Evolutionary conservation across 2,329 filamentous ascomycete species (phyloP).

Genomic region (Fusarium sacchari): DNA sequence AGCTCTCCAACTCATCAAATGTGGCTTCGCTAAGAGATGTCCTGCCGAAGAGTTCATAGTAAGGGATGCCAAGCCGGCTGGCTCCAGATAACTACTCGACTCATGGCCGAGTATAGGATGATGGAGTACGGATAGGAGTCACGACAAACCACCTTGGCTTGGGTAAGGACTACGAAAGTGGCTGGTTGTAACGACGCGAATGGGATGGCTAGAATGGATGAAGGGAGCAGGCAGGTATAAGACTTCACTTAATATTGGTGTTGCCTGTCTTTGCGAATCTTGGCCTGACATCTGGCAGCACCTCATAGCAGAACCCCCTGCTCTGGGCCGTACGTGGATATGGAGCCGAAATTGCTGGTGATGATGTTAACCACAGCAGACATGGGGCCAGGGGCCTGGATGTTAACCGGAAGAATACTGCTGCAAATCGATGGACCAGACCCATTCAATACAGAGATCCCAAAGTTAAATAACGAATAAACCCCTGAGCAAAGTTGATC

Average conservation of each 20-base stretch:
- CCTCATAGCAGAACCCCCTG: constrained; percentile 15
- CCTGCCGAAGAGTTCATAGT: background rate
- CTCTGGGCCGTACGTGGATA: constrained; percentile 1
- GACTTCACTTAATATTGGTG: constrained; percentile 18
- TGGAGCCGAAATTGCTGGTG: constrained; percentile 21
- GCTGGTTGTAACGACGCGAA: background rate
- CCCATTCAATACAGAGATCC: constrained; percentile 3
- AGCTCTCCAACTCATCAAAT: constrained; percentile 8
- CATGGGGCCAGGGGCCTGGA: background rate
- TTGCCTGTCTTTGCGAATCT: constrained; percentile 24
- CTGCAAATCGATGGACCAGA: background rate
- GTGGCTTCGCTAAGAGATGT: constrained; percentile 5
- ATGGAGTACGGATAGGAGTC: constrained; percentile 12
- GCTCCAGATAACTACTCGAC: constrained; percentile 18
- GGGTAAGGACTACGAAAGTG: constrained; percentile 14
- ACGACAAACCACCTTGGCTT: constrained; percentile 18
- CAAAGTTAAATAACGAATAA: background rate
- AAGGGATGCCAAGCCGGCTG: constrained; percentile 32
- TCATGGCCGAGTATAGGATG: constrained; percentile 18
- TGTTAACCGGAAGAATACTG: background rate
- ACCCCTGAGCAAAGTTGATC: constrained; percentile 28
- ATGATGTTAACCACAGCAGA: constrained; percentile 1
- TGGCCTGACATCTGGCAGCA: constrained; percentile 6
- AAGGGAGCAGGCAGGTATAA: constrained; percentile 23
- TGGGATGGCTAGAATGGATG: background rate